Evolutionary conservation across 257 asterid genomes (phyloP).

Genomic region (Rubia yunnanensis): DNA sequence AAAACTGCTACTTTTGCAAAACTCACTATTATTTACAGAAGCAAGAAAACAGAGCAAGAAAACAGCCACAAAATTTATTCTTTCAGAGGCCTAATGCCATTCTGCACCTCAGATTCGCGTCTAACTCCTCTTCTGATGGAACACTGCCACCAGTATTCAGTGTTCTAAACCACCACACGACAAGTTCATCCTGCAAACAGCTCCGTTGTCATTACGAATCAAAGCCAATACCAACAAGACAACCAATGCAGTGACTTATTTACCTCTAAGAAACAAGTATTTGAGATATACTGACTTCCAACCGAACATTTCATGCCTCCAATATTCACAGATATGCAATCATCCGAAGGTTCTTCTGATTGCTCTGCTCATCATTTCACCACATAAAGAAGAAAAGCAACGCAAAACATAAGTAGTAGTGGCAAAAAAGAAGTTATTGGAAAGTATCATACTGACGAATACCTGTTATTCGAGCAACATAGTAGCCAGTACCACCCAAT

Average conservation of each 20-base stretch:
- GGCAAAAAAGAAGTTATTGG: background rate
- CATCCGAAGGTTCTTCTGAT: conserved; percentile 17
- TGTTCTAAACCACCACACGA: conserved; percentile 63
- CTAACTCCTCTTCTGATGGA: conserved; percentile 57
- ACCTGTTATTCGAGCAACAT: conserved; percentile 65
- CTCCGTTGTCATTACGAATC: background rate
- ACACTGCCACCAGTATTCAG: conserved; percentile 42
- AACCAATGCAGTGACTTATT: background rate
- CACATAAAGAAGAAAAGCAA: conserved; percentile 3
- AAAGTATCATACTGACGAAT: background rate
- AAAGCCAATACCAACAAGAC: background rate
- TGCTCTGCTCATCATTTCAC: conserved; percentile 25
- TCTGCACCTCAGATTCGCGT: conserved; percentile 30
- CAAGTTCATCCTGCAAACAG: conserved; percentile 60
- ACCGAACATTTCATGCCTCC: conserved; percentile 59
- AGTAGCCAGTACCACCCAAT: conserved; percentile 45
- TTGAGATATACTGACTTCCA: conserved; percentile 62
- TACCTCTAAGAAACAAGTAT: conserved; percentile 78
- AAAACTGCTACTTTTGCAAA: background rate
- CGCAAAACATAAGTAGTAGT: background rate
- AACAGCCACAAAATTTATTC: background rate
- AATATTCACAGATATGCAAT: conserved; percentile 40
- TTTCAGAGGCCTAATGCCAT: conserved; percentile 40
- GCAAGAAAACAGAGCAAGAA: background rate
- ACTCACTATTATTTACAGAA: background rate